Evolutionary conservation across 495 filamentous ascomycete species (phyloP).

Genomic region (Melanomma pulvis-pyrius): DNA sequence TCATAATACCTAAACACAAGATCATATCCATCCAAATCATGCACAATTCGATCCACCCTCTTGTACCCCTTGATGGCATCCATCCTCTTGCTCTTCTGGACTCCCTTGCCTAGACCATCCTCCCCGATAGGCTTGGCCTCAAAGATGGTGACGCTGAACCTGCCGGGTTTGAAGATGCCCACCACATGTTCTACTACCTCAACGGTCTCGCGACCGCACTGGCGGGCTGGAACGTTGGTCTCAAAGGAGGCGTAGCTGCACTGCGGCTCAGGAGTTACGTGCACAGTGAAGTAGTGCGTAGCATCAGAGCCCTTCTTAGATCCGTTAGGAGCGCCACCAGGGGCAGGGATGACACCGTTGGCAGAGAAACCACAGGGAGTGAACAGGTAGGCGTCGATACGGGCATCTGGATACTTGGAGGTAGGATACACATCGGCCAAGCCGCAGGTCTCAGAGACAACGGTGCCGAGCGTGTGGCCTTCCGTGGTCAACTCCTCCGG

Average conservation of each 20-base stretch:
- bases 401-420: conserved; percentile 85
- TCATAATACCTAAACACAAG: conserved; percentile 97
- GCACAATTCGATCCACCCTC: conserved; percentile 90
- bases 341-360: conserved; percentile 91
- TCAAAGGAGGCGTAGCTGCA: conserved; percentile 99
- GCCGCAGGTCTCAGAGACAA: conserved; percentile 89
- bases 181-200: conserved; percentile 94
- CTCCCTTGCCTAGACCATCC: conserved; percentile 45
- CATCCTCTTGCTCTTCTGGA: conserved; percentile 66
- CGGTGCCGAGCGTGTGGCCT: conserved; percentile 89
- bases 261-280: conserved; percentile 95
- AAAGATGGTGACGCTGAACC: conserved; percentile 96
- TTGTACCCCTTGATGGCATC: conserved; percentile 86
- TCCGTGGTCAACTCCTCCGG: conserved; percentile 82
- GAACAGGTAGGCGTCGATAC: conserved; percentile 95
- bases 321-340: conserved; percentile 52
- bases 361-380: conserved; percentile 97
- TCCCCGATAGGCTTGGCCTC: conserved; percentile 71
- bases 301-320: conserved; percentile 48
- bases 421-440: conserved; percentile 87
- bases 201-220: conserved; percentile 83
- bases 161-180: conserved; percentile 90
- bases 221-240: conserved; percentile 93
- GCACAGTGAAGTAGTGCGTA: conserved; percentile 97
- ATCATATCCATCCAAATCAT: conserved; percentile 97